Evolutionary conservation across 1,284 basidiomycete species (phyloP).

Genomic region (Chalciporus piperatoides): DNA sequence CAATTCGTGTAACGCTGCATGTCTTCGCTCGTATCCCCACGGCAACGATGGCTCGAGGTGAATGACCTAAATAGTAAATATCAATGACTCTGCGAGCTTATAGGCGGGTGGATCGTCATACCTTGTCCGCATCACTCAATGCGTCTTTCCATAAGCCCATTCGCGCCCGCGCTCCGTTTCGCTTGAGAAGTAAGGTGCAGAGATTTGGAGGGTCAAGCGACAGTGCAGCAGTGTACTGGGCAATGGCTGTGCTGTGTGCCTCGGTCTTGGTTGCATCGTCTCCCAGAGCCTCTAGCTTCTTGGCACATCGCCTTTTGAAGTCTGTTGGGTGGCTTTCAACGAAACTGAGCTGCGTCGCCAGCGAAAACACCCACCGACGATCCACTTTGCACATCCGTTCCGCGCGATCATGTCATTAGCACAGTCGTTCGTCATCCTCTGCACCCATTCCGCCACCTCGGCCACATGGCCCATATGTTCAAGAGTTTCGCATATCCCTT

Average conservation of each 20-base stretch:
- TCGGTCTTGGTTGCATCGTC: background rate
- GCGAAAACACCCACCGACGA: background rate
- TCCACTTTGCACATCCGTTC: background rate
- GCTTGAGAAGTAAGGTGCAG: too few relatives aligned
- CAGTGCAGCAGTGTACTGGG: conserved; percentile 2
- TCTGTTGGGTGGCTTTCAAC: background rate
- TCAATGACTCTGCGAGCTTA: background rate
- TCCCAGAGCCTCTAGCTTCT: conserved; percentile 4
- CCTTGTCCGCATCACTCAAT: too few relatives aligned
- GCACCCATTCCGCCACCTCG: background rate
- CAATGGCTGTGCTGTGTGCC: background rate
- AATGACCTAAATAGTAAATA: background rate
- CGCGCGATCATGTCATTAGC: background rate
- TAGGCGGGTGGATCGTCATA: too few relatives aligned
- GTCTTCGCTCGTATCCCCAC: too few relatives aligned
- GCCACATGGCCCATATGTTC: background rate
- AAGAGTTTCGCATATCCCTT: conserved; percentile 6
- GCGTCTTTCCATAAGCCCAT: too few relatives aligned
- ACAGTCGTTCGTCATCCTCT: background rate
- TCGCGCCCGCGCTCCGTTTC: too few relatives aligned
- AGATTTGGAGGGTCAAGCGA: background rate
- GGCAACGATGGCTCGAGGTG: background rate
- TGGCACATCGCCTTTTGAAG: conserved; percentile 6
- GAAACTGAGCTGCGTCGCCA: fast-evolving
- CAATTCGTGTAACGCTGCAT: too few relatives aligned